Base-by-base conservation (phyloP, 169 alveolate species). In the Plasmodium knowlesi region DNA sequence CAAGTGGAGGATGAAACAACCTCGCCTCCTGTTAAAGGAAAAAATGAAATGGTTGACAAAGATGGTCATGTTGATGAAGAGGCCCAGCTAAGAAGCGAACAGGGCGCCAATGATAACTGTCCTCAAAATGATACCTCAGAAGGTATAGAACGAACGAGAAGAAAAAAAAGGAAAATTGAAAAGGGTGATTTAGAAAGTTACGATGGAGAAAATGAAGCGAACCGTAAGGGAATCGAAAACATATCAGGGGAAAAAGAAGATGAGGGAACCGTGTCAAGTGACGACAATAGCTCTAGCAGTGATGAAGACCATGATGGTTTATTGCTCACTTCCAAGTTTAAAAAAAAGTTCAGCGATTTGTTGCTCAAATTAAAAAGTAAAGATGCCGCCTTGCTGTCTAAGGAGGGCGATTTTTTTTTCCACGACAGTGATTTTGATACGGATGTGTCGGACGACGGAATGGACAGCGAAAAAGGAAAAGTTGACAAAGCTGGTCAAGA, bases 271-370 rank as follows among this genome's bases (percentile, higher is more conserved):
- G n/a, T 76, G 14, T 53, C 80, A 16, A 61, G 89, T 78, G 94
- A 54, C 67, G 94, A 79, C 10, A 61, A 88, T 16, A 88, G 94
- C 46, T 88, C 94, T 19, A 88, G 94, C 46, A 88, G 94, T 78
- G 94, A 88, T 46, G 94, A 88, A 88, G 94, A 88, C 53, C 94
- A 88, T 78, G 94, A 88, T 28, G 94, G 94, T 9, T 88, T 88
- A 25, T 41, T 88, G n/a, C 37, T 88, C 57, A 88, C 94, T 57
- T 88, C 94, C 16, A 88, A 88, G 22, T 88, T 88, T 57, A 79
- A 88, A 34, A 88, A 88, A 88, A 88, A 88, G 46, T 88, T 78
- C 67, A 78, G 83, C 50, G 54, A 88, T 41, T 57, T 88, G 50
- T 22, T 88, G 39, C 54, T 88, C 70, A 76, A 78, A 50, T 78